Base-by-base conservation (phyloP, 2,329 filamentous ascomycete species). In the Hypoxylon rubiginosum region DNA sequence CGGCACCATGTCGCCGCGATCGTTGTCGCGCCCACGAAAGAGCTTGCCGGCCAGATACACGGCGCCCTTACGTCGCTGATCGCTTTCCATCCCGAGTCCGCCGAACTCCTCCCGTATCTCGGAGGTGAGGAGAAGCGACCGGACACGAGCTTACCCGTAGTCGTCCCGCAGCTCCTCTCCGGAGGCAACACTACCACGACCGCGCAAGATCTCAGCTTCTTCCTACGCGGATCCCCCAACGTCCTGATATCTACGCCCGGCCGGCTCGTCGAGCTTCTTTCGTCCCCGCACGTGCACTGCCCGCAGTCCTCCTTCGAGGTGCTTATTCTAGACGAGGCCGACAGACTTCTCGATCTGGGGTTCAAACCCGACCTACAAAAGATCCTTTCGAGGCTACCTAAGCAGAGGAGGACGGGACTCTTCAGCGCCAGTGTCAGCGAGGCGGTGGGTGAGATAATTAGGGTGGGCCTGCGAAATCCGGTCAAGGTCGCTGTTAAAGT, bases 371-470 rank as follows among this genome's bases (percentile, higher is more conserved):
- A 97, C 71, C 80, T 99, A 28, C 93, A 96, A 72, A 92, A 89
- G 59, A 97, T 98, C 43, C 82, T 99, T 21, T 88, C 89, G 0
- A 87, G 92, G 15, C 82, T 99, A 5, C 96, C 96, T 0, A 99
- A 99, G 76, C 96, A 99, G 78, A 86, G 96, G 55, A 87, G 96
- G 52, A 99, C 96, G 0, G 96, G 96, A 0, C 82, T 99, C 0
- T 99, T 98, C 80, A 97, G 93, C 75, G 96, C 96, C 11, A 97
- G 92, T 74, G 92, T 99, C n/a, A 96, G 92, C 73, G 96, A 98
- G 76, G 96, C 96, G 1, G 92, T 99, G 0, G 91, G 94, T 68
- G 92, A 97, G 76, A 91, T 99, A 58, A 94, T 99, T 56, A 88
- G 94, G 36, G 93, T 97, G 7, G 96, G 96, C 19, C 82, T 98